Evolutionary conservation across 192 early-diverging fungal species (phyloP), one percentile per base, ranked within the genome.

Genomic region (Gigaspora rosea): DNA sequence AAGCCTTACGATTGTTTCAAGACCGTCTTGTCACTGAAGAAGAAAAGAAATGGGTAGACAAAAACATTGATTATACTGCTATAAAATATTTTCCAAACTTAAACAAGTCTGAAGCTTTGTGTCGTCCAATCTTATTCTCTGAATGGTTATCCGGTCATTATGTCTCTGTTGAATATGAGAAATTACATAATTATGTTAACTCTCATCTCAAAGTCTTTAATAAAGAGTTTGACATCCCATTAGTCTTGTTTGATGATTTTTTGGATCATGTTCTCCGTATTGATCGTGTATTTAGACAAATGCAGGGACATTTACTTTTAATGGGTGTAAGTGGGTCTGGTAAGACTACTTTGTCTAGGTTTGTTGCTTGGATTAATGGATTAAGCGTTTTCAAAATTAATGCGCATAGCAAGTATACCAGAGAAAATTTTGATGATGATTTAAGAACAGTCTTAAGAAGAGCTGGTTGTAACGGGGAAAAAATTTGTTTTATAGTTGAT

Each of bases 341-440:
- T 79, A 99, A 99, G 87, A 98, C 98, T 0, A 99, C 97, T 5
- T 80, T 99, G 72, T 94, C 98, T 10, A 91, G 98, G 7, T 99
- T 99, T 78, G 97, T 97, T 22, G 97, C 97, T 0, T 99, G 98
- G 98, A 95, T 99, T 95, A 99, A 99, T 81, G 97, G 97, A 46
- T 83, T 99, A 47, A 86, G 89, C 62, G 94, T 99, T 36, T 94
- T 95, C 88, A 97, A 99, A 82, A 93, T 98, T 84, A 95, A 97
- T 83, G 97, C 94, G n/a, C 96, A 99, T 82, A 94, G 93, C 84
- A 94, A 97, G 80, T 99, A 99, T 82, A 86, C 93, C 3, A 95
- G 91, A 9, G 92, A 90, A 11, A 97, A 99, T 82, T 99, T 99
- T 86, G 98, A 99, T 83, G 97, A 98, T 33, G 98, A 99, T 84